Percentiles rank a stretch among this genome's conserved stretches.
phyloP scores from a whole-genome alignment of 2,329 filamentous ascomycete genomes.

The Aspergillus fructus region DNA sequence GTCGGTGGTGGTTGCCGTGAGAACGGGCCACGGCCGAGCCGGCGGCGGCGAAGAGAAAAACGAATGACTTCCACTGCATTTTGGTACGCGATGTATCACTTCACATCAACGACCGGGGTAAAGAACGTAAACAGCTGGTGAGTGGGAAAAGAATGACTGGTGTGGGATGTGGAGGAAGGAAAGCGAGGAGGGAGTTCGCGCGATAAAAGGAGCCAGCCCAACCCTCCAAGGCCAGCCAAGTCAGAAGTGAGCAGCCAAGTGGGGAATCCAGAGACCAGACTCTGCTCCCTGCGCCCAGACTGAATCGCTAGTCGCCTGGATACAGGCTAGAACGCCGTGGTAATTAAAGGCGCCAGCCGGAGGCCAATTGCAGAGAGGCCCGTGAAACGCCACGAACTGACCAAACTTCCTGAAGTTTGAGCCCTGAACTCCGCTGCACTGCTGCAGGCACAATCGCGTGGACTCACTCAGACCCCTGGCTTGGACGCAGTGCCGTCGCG shows the following conservation, averaged over 20 bases:
- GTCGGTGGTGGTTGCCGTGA: slow-evolving; percentile 28
- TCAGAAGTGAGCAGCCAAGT: background rate
- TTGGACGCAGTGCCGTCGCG: background rate
- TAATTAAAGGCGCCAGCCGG: slow-evolving; percentile 3
- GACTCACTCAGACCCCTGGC: background rate
- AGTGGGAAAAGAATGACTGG: background rate
- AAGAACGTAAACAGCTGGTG: slow-evolving; percentile 7
- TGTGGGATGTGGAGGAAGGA: background rate
- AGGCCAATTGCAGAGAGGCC: slow-evolving; percentile 2
- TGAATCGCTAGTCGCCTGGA: slow-evolving; percentile 7
- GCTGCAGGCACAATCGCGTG: too few relatives aligned
- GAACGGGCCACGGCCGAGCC: slow-evolving; percentile 25
- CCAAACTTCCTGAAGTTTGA: too few relatives aligned
- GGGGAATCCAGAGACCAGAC: background rate
- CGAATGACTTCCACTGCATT: slow-evolving; percentile 33
- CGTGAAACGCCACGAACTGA: too few relatives aligned
- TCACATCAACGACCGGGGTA: slow-evolving; percentile 6
- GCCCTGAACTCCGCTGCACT: too few relatives aligned
- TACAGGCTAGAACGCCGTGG: background rate
- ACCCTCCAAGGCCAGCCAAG: too few relatives aligned
- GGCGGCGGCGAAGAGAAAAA: slow-evolving; percentile 27
- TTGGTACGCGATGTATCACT: slow-evolving; percentile 9
- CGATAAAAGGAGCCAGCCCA: background rate
- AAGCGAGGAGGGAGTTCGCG: background rate
- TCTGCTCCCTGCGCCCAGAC: slow-evolving; percentile 6